phyloP scores from a whole-genome alignment of 176 grass and related monocot genomes.

The Echinochloa phyllopogon region DNA sequence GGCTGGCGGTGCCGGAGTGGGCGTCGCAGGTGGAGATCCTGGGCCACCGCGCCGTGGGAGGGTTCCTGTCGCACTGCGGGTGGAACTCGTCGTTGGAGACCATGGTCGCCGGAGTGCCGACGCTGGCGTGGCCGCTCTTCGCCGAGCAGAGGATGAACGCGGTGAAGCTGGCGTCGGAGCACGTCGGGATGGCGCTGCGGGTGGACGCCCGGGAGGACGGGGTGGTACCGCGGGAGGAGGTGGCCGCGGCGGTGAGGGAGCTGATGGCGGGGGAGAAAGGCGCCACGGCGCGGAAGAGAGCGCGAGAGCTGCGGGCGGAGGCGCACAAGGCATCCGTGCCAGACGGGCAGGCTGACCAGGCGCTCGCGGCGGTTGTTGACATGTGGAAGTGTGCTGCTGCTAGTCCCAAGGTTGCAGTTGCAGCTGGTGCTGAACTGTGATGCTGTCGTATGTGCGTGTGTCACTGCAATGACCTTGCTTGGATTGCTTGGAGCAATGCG shows the following conservation, averaged over 20 bases:
- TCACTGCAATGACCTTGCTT: too few relatives aligned
- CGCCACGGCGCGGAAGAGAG: neutral
- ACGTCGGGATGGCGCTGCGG: slow-evolving; percentile 25
- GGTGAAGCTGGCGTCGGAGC: slow-evolving; percentile 35
- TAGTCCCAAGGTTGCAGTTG: neutral
- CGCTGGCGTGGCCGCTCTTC: slow-evolving; percentile 60
- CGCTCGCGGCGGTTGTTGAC: neutral
- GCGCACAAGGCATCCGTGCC: neutral
- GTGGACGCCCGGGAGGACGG: neutral
- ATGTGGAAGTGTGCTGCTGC: neutral
- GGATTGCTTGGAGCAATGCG: too few relatives aligned
- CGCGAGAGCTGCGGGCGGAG: neutral
- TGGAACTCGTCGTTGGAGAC: slow-evolving; percentile 84
- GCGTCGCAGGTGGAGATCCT: slow-evolving; percentile 64
- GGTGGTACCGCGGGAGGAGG: slow-evolving; percentile 40
- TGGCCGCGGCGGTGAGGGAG: slow-evolving; percentile 4
- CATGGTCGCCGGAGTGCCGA: slow-evolving; percentile 44
- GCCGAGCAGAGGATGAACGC: slow-evolving; percentile 74
- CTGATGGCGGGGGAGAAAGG: slow-evolving; percentile 40
- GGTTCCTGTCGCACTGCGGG: slow-evolving; percentile 73
- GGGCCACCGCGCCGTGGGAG: slow-evolving; percentile 41
- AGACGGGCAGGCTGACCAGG: neutral
- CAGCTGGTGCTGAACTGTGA: neutral
- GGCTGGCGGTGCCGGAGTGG: slow-evolving; percentile 50
- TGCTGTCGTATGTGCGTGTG: slow-evolving; percentile 30